Conservation (phyloP, 768 basidiomycete genomes). For the Mycena polygramma region DNA sequence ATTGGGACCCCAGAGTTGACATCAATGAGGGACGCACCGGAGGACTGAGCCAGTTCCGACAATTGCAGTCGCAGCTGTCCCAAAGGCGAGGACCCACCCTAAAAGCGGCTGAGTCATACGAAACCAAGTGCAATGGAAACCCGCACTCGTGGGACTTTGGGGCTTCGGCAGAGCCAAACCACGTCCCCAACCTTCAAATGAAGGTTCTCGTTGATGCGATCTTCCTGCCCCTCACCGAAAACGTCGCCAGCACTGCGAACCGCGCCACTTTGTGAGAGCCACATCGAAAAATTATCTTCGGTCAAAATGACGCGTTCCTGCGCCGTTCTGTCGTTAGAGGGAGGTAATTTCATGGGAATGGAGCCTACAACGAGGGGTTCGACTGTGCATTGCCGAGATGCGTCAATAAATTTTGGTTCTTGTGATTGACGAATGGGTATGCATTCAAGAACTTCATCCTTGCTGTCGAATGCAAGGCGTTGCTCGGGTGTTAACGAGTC, state of each 20-base stretch:
- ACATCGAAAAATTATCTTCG: slow-evolving; percentile 57
- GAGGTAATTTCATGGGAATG: slow-evolving; percentile 16
- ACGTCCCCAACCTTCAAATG: slow-evolving; percentile 64
- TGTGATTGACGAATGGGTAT: slow-evolving; percentile 58
- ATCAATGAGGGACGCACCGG: slow-evolving; percentile 57
- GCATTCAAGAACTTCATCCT: slow-evolving; percentile 58
- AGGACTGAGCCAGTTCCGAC: slow-evolving; percentile 72
- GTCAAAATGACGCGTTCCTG: slow-evolving; percentile 67
- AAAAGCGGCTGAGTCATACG: slow-evolving; percentile 41
- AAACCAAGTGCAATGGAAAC: slow-evolving; percentile 25
- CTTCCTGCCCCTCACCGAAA: slow-evolving; percentile 43
- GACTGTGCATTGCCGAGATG: slow-evolving; percentile 51
- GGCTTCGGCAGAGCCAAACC: slow-evolving; percentile 69
- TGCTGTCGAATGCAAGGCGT: slow-evolving; percentile 44
- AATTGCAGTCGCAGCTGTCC: slow-evolving; percentile 79
- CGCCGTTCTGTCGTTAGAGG: slow-evolving; percentile 38
- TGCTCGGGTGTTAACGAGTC: slow-evolving; percentile 51
- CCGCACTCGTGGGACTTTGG: slow-evolving; percentile 65
- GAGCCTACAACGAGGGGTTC: slow-evolving; percentile 48
- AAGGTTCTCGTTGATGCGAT: slow-evolving; percentile 56
- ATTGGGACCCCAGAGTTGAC: slow-evolving; percentile 25
- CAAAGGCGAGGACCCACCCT: slow-evolving; percentile 91
- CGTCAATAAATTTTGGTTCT: slow-evolving; percentile 57
- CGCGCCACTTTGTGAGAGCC: slow-evolving; percentile 58
- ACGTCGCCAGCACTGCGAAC: slow-evolving; percentile 42